These are phyloP conservation scores for Begonia fuchsioides DNA, from an alignment of 306 rosid species.

Conservation along the genomic window DNA sequence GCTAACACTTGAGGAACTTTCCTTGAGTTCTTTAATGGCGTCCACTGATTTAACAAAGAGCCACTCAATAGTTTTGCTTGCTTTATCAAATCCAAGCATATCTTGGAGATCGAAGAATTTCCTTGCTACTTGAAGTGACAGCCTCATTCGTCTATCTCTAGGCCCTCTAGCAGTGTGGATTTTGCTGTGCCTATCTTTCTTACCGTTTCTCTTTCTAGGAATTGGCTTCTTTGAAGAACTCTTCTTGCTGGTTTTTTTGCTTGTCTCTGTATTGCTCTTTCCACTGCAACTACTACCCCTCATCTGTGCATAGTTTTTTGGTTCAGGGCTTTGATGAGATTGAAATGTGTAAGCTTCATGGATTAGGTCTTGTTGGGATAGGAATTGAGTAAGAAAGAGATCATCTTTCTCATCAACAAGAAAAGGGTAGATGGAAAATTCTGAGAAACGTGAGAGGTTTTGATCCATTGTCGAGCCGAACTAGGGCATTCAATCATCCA, in stretches of 20 bases:
- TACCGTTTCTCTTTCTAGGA: slow-evolving; percentile 22
- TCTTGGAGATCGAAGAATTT: slow-evolving; percentile 51
- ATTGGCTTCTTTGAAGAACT: background rate
- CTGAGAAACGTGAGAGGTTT: too few relatives aligned
- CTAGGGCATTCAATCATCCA: too few relatives aligned
- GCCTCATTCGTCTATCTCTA: slow-evolving; percentile 42
- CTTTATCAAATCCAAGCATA: slow-evolving; percentile 43
- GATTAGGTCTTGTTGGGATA: slow-evolving; percentile 24
- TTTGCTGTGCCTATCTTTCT: slow-evolving; percentile 52
- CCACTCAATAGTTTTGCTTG: slow-evolving; percentile 49
- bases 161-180: slow-evolving; percentile 43
- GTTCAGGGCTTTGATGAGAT: background rate
- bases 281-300: background rate
- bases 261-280: background rate
- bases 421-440: too few relatives aligned
- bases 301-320: background rate
- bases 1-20: slow-evolving; percentile 1
- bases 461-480: too few relatives aligned
- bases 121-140: slow-evolving; percentile 37
- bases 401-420: background rate
- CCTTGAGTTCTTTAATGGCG: slow-evolving; percentile 30
- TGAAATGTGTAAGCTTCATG: background rate
- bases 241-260: background rate
- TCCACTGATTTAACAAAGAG: slow-evolving; percentile 25
- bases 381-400: slow-evolving; percentile 11